Evolutionary conservation across 1,284 basidiomycete genomes (phyloP).

Genomic region (Moniliophthora roreri): DNA sequence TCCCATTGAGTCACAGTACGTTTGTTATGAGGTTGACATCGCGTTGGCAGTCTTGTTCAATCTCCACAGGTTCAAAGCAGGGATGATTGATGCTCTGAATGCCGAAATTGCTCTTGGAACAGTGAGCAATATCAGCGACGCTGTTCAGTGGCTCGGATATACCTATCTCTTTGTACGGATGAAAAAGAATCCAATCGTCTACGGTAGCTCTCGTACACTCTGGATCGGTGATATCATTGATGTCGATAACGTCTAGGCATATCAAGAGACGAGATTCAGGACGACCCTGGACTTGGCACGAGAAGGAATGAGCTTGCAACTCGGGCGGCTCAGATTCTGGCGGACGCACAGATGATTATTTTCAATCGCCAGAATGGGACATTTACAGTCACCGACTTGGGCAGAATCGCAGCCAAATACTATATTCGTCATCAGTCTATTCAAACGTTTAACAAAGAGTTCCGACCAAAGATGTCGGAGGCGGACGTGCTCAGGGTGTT

Average conservation of each 20-base stretch:
- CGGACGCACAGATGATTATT: constrained; percentile 82
- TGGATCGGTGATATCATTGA: constrained; percentile 1
- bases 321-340: constrained; percentile 71
- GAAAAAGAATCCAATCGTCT: constrained; percentile 89
- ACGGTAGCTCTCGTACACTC: constrained; percentile 54
- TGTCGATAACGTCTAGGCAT: too few species aligned
- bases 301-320: constrained; percentile 77
- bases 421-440: constrained; percentile 90
- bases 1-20: constrained; percentile 95
- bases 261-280: constrained; percentile 64
- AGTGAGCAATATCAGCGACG: constrained; percentile 86
- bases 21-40: neutral
- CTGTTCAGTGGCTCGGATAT: constrained; percentile 94
- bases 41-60: constrained; percentile 14
- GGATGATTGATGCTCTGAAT: constrained; percentile 92
- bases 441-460: constrained; percentile 85
- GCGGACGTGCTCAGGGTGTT: constrained; percentile 90
- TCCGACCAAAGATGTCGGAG: constrained; percentile 88
- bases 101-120: constrained; percentile 96
- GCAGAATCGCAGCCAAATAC: constrained; percentile 95
- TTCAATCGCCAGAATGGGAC: constrained; percentile 65
- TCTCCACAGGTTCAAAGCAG: constrained; percentile 70
- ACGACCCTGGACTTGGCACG: constrained; percentile 79
- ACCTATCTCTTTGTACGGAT: constrained; percentile 98
- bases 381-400: constrained; percentile 84